Evolutionary conservation across 2,329 filamentous ascomycete genomes (phyloP).

Genomic region (Paecilomyces variotii): DNA sequence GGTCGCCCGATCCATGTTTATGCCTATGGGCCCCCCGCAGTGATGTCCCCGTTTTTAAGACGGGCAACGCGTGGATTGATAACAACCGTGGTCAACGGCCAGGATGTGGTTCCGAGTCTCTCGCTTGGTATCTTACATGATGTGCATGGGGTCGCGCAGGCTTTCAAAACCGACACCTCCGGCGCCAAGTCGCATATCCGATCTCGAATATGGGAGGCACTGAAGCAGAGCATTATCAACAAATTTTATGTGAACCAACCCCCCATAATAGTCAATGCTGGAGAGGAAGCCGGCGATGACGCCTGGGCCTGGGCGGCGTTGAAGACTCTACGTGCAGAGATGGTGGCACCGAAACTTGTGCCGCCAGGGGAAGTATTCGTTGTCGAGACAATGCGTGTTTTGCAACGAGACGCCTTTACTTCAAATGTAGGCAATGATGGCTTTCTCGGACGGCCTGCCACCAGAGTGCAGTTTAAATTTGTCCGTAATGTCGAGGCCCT

Average conservation of each 20-base stretch:
- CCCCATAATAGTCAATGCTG: slow-evolving; percentile 35
- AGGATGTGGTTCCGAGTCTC: slow-evolving; percentile 65
- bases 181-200: slow-evolving; percentile 61
- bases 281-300: slow-evolving; percentile 51
- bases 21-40: slow-evolving; percentile 66
- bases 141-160: slow-evolving; percentile 62
- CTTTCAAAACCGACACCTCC: slow-evolving; percentile 64
- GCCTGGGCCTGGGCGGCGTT: slow-evolving; percentile 63
- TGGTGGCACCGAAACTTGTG: slow-evolving; percentile 62
- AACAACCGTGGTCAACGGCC: slow-evolving; percentile 64
- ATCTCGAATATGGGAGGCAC: slow-evolving; percentile 56
- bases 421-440: slow-evolving; percentile 34
- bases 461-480: slow-evolving; percentile 61
- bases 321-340: slow-evolving; percentile 56
- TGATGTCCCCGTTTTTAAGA: slow-evolving; percentile 62
- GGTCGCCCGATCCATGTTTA: slow-evolving; percentile 70
- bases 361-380: slow-evolving; percentile 71
- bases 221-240: slow-evolving; percentile 54
- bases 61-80: slow-evolving; percentile 65
- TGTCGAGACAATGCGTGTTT: slow-evolving; percentile 59
- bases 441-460: slow-evolving; percentile 56
- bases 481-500: slow-evolving; percentile 61
- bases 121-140: slow-evolving; percentile 68
- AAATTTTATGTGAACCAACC: slow-evolving; percentile 51
- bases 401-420: slow-evolving; percentile 59